Evolutionary conservation across 108 stramenopile genomes (phyloP).

Genomic region (Bacterosira constricta): DNA sequence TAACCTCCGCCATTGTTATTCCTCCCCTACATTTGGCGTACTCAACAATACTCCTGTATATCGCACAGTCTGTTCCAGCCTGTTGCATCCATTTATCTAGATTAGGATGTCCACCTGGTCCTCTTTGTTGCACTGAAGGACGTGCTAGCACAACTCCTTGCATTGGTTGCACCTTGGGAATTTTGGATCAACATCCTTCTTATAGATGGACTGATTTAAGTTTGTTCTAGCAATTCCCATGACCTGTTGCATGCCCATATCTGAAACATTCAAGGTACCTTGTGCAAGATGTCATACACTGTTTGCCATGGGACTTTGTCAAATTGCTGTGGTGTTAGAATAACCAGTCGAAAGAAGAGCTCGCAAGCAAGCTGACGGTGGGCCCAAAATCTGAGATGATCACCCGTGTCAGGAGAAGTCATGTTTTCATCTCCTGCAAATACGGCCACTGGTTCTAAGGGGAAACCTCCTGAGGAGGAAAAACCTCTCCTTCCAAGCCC

Average conservation of each 20-base stretch:
- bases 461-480: no score
- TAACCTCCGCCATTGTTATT: background rate
- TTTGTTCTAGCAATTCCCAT: background rate
- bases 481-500: no score
- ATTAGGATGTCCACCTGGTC: background rate
- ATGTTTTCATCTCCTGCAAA: slow-evolving; percentile 18
- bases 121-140: background rate
- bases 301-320: background rate
- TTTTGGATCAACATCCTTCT: background rate
- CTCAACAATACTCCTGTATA: background rate
- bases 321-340: background rate
- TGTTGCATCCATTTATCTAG: background rate
- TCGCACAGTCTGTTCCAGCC: background rate
- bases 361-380: no score
- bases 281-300: background rate
- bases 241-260: slow-evolving; percentile 8
- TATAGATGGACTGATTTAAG: background rate
- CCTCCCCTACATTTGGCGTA: slow-evolving; percentile 1
- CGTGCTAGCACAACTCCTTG: background rate
- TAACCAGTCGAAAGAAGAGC: background rate
- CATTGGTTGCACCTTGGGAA: background rate
- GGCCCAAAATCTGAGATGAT: slow-evolving; percentile 6
- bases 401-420: slow-evolving; percentile 16
- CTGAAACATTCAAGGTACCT: slow-evolving; percentile 4
- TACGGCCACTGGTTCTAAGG: slow-evolving; percentile 3